Percentiles rank a stretch among this genome's conserved stretches.
Evolutionary conservation across 345 rosid genomes (phyloP).

Genomic region (Gossypium ekmanianum): DNA sequence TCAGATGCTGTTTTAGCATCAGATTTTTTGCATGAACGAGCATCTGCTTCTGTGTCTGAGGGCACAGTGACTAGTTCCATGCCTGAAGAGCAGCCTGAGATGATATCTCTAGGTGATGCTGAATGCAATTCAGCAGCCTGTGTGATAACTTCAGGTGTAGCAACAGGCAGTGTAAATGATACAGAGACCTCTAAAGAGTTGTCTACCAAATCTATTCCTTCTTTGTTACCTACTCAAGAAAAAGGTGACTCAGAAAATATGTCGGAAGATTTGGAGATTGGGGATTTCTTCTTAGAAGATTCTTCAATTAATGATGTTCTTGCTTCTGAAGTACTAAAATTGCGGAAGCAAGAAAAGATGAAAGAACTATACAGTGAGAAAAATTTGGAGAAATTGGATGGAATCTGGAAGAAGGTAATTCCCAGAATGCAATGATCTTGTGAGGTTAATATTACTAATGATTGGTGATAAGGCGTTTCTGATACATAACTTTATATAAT

Average conservation of each 20-base stretch:
- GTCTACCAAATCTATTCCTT: conserved; percentile 26
- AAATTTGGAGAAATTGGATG: conserved; percentile 65
- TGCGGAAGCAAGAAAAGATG: conserved; percentile 64
- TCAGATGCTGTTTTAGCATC: conserved; percentile 60
- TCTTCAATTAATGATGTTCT: conserved; percentile 32
- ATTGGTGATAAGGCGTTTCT: neutral
- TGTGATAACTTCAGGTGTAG: conserved; percentile 26
- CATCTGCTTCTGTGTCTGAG: conserved; percentile 22
- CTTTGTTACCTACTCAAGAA: conserved; percentile 27
- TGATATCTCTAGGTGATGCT: conserved; percentile 19
- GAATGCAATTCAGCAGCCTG: conserved; percentile 19
- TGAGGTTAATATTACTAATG: neutral
- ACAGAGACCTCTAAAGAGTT: conserved; percentile 35
- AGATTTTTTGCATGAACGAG: conserved; percentile 45
- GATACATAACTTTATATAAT: neutral
- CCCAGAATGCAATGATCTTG: conserved; percentile 6
- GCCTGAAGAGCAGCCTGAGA: conserved; percentile 27
- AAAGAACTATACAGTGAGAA: conserved; percentile 57
- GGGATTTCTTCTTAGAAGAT: conserved; percentile 61
- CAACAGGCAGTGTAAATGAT: conserved; percentile 25
- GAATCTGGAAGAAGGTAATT: conserved; percentile 93
- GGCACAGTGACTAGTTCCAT: conserved; percentile 21
- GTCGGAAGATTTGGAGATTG: conserved; percentile 60
- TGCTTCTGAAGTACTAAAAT: conserved; percentile 48
- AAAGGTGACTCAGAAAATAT: conserved; percentile 33